Conservation (phyloP, 2,329 filamentous ascomycete genomes). For the Neonectria magnoliae region DNA sequence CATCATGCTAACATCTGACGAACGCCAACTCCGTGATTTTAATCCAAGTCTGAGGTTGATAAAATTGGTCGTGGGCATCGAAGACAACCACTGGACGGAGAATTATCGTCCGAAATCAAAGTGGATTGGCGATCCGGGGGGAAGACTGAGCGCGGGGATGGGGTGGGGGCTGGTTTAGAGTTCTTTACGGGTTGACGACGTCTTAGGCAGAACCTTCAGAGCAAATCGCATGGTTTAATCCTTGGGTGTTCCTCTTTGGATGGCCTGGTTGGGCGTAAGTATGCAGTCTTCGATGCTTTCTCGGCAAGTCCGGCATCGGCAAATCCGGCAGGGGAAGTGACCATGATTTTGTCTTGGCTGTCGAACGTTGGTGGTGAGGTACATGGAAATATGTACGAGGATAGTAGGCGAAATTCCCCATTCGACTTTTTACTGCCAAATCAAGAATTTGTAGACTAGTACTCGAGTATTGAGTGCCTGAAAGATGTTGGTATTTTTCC, state of each 20-base stretch:
- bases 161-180: not conserved
- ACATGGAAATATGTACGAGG: not conserved
- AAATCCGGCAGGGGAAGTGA: not conserved
- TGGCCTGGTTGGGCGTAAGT: not conserved
- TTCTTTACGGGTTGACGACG: not conserved
- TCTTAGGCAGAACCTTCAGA: not conserved
- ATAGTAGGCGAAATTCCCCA: not conserved
- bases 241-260: not conserved
- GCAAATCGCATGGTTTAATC: slow-evolving; percentile 4
- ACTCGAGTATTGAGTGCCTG: not conserved
- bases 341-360: not conserved
- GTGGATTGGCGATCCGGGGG: slow-evolving; percentile 17
- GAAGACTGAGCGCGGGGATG: slow-evolving; percentile 2
- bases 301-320: not conserved
- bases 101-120: slow-evolving; percentile 16
- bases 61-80: not conserved
- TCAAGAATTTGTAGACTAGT: not conserved
- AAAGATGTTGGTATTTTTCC: not conserved
- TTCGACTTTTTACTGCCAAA: not conserved
- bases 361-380: not conserved
- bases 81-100: slow-evolving; percentile 5
- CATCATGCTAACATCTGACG: not conserved
- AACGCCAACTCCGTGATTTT: not conserved
- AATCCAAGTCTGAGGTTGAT: slow-evolving; percentile 1
- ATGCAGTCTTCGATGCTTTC: not conserved